Evolutionary conservation across 768 basidiomycete species (phyloP).

Genomic region (Psilocybe tampanensis): DNA sequence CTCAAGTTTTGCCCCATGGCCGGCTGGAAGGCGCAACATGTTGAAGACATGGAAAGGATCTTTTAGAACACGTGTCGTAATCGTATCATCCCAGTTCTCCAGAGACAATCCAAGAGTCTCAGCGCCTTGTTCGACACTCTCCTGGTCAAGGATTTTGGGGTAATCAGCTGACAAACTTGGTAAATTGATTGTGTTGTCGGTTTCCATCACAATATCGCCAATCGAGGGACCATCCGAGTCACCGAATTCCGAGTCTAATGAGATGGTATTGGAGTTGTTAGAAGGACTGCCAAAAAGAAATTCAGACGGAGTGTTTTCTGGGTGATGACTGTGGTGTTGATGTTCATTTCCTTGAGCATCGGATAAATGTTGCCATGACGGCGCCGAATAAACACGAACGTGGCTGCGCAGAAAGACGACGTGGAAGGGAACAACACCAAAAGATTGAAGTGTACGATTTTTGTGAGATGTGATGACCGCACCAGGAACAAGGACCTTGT

Average conservation of each 20-base stretch:
- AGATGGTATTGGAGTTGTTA: too few species aligned
- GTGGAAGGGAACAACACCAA: slow-evolving; percentile 18
- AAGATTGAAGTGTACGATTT: slow-evolving; percentile 10
- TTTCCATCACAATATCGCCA: not conserved
- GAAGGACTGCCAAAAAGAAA: too few species aligned
- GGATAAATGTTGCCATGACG: not conserved
- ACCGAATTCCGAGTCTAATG: not conserved
- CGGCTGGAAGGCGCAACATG: slow-evolving; percentile 24
- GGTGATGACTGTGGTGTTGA: too few species aligned
- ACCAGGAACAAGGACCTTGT: slow-evolving; percentile 17
- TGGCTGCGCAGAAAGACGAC: slow-evolving; percentile 14
- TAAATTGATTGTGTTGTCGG: not conserved
- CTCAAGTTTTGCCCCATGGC: slow-evolving; percentile 24
- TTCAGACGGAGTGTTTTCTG: too few species aligned
- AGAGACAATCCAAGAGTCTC: not conserved
- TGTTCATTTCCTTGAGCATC: too few species aligned
- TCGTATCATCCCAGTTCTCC: not conserved
- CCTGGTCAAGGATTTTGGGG: not conserved
- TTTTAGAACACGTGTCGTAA: slow-evolving; percentile 24
- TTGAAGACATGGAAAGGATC: slow-evolving; percentile 29
- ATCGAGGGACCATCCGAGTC: not conserved
- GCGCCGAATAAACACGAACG: not conserved
- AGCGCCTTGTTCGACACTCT: not conserved
- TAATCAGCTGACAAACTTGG: not conserved
- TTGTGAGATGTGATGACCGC: slow-evolving; percentile 18